Conservation (phyloP, 176 grass and related monocot species). For the Urochloa ruziziensis region DNA sequence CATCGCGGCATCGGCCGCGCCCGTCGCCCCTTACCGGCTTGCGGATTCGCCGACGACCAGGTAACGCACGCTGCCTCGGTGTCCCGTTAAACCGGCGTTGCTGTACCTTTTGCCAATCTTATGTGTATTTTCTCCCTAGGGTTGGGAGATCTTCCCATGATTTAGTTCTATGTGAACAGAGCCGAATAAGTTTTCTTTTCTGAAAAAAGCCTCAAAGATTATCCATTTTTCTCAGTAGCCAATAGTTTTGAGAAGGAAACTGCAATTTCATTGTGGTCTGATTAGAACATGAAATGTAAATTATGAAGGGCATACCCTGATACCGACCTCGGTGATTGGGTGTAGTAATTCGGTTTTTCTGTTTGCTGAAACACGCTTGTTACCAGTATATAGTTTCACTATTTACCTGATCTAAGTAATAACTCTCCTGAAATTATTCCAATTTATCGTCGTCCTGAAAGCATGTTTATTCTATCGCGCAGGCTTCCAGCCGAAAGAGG, state of each 20-base stretch:
- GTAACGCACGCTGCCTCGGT: background rate
- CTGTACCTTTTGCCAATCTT: background rate
- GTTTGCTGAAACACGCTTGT: background rate
- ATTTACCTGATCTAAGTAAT: background rate
- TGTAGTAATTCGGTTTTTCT: background rate
- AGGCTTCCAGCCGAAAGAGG: conserved; percentile 42
- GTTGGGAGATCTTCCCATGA: background rate
- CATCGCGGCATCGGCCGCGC: conserved; percentile 12
- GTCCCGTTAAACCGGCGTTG: background rate
- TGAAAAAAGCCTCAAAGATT: background rate
- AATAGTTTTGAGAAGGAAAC: background rate
- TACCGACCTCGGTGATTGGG: background rate
- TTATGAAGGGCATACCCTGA: background rate
- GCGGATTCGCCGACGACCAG: conserved; percentile 14
- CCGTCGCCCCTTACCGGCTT: background rate
- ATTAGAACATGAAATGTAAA: conserved; percentile 2
- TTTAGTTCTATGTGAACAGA: background rate
- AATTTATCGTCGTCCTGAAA: background rate
- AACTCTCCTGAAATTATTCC: background rate
- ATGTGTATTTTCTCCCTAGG: background rate
- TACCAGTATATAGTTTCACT: background rate
- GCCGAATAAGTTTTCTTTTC: background rate
- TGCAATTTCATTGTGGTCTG: background rate
- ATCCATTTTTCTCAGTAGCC: background rate
- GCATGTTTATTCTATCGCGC: background rate